Evolutionary conservation across 148 eudicot species (phyloP).

Genomic region (Rhododendron vialii): DNA sequence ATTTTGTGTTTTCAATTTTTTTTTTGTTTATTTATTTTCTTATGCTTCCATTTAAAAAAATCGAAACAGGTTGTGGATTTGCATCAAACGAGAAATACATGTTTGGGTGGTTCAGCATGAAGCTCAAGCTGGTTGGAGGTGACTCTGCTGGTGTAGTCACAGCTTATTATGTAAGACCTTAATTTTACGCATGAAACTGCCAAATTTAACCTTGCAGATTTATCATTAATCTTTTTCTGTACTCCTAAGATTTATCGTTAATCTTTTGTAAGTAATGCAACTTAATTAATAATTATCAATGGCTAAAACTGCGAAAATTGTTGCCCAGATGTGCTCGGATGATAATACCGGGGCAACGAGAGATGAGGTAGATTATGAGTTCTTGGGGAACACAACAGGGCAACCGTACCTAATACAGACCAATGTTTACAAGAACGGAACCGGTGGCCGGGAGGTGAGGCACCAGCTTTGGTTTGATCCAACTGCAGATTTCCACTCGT

Average conservation of each 20-base stretch:
- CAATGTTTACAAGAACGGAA: constrained; percentile 87
- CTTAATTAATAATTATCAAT: too few relatives aligned
- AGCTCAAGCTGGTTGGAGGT: constrained; percentile 78
- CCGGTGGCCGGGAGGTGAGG: constrained; percentile 85
- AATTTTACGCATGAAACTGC: background rate
- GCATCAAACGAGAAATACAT: constrained; percentile 78
- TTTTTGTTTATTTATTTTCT: background rate
- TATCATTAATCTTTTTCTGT: background rate
- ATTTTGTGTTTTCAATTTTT: background rate
- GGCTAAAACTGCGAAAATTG: constrained; percentile 7
- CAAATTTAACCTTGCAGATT: background rate
- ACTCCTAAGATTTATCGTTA: too few relatives aligned
- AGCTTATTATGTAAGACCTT: constrained; percentile 78
- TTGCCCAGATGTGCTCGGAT: constrained; percentile 79
- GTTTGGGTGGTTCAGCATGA: constrained; percentile 99
- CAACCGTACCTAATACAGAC: constrained; percentile 81
- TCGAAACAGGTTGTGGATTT: constrained; percentile 76
- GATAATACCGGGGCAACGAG: constrained; percentile 80
- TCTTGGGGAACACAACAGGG: constrained; percentile 86
- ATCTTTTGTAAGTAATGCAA: background rate
- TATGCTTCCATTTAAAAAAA: background rate
- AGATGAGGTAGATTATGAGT: constrained; percentile 91
- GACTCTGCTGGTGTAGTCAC: constrained; percentile 98
- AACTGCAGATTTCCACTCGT: constrained; percentile 76
- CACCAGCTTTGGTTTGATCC: constrained; percentile 93